Conservation (phyloP, 2,329 filamentous ascomycete species). For the Penicillium sp. region DNA sequence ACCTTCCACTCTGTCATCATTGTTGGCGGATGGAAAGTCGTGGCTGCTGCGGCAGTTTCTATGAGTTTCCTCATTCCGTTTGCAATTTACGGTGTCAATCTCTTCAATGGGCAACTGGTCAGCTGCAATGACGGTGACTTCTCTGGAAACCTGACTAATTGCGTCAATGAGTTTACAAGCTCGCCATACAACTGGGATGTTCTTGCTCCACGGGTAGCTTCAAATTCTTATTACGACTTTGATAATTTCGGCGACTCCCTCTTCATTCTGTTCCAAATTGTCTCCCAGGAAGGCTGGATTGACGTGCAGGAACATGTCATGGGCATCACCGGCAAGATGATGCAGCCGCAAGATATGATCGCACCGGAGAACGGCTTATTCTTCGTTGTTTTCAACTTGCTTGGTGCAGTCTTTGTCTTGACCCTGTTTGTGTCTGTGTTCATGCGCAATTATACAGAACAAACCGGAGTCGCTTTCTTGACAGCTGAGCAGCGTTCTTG, state of each 20-base stretch:
- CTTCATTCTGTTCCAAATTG: conserved; percentile 97
- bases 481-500: conserved; percentile 96
- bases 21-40: conserved; percentile 88
- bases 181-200: conserved; percentile 82
- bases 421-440: conserved; percentile 98
- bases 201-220: conserved; percentile 75
- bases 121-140: conserved; percentile 73
- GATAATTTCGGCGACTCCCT: conserved; percentile 92
- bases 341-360: conserved; percentile 69
- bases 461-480: conserved; percentile 93
- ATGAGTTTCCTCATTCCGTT: conserved; percentile 93
- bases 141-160: conserved; percentile 63
- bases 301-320: conserved; percentile 87
- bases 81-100: conserved; percentile 90
- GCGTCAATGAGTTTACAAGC: conserved; percentile 79
- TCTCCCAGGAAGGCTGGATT: conserved; percentile 96
- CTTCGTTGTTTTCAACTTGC: conserved; percentile 93
- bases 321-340: conserved; percentile 73
- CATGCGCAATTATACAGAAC: conserved; percentile 99
- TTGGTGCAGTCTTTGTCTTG: conserved; percentile 93
- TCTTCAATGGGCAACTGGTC: conserved; percentile 82
- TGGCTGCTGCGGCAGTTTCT: conserved; percentile 89
- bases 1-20: conserved; percentile 98
- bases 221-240: conserved; percentile 86
- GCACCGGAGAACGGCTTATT: conserved; percentile 87